Percentiles rank a stretch among this genome's conserved stretches.
Conservation (phyloP, 2,329 filamentous ascomycete genomes). For the Annulohypoxylon truncatum region DNA sequence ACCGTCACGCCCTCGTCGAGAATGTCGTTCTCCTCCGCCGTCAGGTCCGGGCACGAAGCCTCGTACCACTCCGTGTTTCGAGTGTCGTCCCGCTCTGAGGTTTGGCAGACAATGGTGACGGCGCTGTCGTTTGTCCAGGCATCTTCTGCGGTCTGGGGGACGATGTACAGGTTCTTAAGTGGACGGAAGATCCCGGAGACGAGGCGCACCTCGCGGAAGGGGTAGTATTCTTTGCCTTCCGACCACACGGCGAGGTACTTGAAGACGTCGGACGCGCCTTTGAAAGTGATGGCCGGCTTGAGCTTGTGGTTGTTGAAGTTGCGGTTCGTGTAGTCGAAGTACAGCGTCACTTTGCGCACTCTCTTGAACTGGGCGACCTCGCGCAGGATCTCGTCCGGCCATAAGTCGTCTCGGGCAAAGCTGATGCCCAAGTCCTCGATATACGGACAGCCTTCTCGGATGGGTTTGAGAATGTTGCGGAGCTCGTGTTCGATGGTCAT, state of each 20-base stretch:
- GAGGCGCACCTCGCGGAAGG: background rate
- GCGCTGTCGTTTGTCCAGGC: background rate
- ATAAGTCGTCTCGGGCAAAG: background rate
- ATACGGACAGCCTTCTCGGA: background rate
- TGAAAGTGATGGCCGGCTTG: background rate
- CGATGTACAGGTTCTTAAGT: background rate
- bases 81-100: background rate
- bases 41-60: background rate
- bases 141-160: background rate
- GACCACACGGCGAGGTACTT: background rate
- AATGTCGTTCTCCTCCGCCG: background rate
- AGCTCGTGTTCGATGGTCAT: background rate
- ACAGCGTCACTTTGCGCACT: background rate
- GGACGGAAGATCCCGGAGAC: background rate
- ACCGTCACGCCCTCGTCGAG: background rate
- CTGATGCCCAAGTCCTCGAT: slow-evolving; percentile 4
- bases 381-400: background rate
- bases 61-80: background rate
- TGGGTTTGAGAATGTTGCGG: background rate
- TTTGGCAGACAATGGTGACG: background rate
- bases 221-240: background rate
- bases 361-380: background rate
- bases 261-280: background rate
- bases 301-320: too few relatives aligned
- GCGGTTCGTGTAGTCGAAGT: background rate